These are phyloP conservation scores for Buddleja alternifolia DNA, from an alignment of 257 asterid genomes.

Conservation along the genomic window DNA sequence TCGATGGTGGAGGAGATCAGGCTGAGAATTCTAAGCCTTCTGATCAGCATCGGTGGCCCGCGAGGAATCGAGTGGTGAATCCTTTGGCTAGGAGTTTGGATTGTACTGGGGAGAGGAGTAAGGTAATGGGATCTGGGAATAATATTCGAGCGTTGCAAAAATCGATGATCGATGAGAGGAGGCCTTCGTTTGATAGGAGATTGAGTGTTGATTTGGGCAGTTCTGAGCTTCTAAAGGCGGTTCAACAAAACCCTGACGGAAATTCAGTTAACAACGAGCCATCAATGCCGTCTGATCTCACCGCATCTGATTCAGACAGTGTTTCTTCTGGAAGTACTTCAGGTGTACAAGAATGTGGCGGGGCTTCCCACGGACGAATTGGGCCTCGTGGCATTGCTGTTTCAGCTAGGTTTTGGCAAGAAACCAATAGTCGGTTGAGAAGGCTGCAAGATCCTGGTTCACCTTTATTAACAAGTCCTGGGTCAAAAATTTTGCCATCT, in stretches of 20 bases:
- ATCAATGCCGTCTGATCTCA: conserved; percentile 56
- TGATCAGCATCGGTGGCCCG: conserved; percentile 95
- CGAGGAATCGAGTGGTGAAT: conserved; percentile 57
- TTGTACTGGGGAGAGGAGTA: conserved; percentile 53
- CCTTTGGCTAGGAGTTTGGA: conserved; percentile 71
- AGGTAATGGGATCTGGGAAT: conserved; percentile 64
- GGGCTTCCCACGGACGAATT: conserved; percentile 37
- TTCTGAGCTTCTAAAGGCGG: conserved; percentile 56
- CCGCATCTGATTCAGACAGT: conserved; percentile 90
- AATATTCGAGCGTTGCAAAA: conserved; percentile 53
- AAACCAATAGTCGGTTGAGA: conserved; percentile 83
- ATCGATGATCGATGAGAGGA: conserved; percentile 75
- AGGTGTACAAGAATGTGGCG: conserved; percentile 65
- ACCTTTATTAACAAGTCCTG: conserved; percentile 64
- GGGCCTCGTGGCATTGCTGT: conserved; percentile 71
- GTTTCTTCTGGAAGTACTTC: conserved; percentile 95
- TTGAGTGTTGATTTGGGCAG: conserved; percentile 63
- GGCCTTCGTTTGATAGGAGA: conserved; percentile 69
- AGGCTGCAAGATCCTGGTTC: conserved; percentile 92
- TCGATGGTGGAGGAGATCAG: conserved; percentile 71
- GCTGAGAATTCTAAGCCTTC: conserved; percentile 59
- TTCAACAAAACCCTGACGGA: conserved; percentile 41
- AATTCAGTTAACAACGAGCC: conserved; percentile 54
- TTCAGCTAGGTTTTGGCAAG: conserved; percentile 96
- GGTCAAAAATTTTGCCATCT: conserved; percentile 61